Percentiles rank a stretch among this genome's conserved stretches.
phyloP scores from a whole-genome alignment of 441 rosid species.

The Gossypium trilobum region DNA sequence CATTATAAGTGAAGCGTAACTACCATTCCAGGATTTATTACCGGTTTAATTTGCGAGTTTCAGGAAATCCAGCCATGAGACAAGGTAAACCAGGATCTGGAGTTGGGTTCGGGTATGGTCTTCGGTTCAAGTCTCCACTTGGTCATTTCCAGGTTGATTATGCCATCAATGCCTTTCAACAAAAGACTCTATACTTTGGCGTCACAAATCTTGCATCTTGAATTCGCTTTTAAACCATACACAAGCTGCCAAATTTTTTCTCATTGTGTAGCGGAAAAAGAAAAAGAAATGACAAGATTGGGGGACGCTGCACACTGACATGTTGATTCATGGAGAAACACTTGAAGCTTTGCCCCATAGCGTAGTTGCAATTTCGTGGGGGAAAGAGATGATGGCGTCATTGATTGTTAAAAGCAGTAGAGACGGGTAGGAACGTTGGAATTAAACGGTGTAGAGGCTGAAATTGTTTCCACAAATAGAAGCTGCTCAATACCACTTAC shows the following conservation, averaged over 20 bases:
- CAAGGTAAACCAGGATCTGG: conserved; percentile 87
- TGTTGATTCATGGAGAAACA: not conserved
- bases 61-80: conserved; percentile 84
- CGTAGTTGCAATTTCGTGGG: not conserved
- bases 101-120: conserved; percentile 68
- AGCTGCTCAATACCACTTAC: not conserved
- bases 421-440: not conserved
- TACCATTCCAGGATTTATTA: not conserved
- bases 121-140: conserved; percentile 66
- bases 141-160: conserved; percentile 77
- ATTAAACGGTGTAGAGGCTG: not conserved
- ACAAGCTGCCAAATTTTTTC: conserved; percentile 6
- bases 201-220: conserved; percentile 60
- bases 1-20: not conserved
- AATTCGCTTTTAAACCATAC: not conserved
- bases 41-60: conserved; percentile 17
- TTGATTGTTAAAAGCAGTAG: not conserved
- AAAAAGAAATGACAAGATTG: not conserved
- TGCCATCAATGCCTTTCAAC: conserved; percentile 77
- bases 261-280: not conserved
- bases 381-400: not conserved
- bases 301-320: too few species aligned
- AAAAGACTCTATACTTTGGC: conserved; percentile 77
- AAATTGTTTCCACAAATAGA: not conserved
- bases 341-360: not conserved